phyloP scores from a whole-genome alignment of 116 monocot species.

The Phalaenopsis hybrid region DNA sequence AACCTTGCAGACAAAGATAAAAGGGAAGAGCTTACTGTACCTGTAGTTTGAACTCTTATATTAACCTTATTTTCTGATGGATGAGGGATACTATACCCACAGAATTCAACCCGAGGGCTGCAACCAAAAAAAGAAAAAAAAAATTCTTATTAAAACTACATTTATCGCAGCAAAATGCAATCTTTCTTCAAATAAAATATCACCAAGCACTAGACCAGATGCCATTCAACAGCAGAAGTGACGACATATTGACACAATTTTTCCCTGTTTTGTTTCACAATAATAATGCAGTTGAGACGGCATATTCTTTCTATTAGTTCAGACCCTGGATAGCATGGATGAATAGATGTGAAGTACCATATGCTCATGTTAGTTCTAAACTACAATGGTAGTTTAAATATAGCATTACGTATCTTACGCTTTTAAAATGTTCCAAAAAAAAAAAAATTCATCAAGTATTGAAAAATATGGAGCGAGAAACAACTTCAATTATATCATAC shows the following conservation, averaged over 20 bases:
- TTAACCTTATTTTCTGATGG: slow-evolving; percentile 88
- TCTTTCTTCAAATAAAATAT: background rate
- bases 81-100: slow-evolving; percentile 91
- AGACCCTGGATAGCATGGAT: no score
- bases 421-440: background rate
- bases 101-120: slow-evolving; percentile 74
- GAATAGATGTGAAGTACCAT: no score
- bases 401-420: background rate
- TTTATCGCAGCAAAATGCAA: background rate
- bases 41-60: slow-evolving; percentile 93
- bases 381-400: background rate
- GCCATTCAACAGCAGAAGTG: no score
- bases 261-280: no score
- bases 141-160: background rate
- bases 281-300: no score
- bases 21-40: slow-evolving; percentile 17
- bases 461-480: background rate
- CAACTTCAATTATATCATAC: background rate
- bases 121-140: slow-evolving; percentile 6
- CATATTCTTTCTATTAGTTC: no score
- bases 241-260: no score
- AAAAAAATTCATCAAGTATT: background rate
- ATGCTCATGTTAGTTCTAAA: no score
- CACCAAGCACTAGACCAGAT: no score
- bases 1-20: background rate